Evolutionary conservation across 1,284 basidiomycete genomes (phyloP).

Genomic region (Papiliotrema fonsecae): DNA sequence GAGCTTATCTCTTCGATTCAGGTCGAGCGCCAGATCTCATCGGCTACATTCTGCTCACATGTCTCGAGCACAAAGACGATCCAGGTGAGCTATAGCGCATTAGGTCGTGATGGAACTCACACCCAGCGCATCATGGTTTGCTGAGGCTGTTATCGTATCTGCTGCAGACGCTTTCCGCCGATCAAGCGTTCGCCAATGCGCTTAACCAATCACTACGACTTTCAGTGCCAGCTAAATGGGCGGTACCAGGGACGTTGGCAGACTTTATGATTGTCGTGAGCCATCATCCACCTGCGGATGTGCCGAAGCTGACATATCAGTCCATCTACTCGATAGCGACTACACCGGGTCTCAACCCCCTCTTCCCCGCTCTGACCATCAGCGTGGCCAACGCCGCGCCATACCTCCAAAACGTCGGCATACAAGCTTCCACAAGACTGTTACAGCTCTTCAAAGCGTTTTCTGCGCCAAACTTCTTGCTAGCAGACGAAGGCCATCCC

Average conservation of each 20-base stretch:
- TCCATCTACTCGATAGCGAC: slow-evolving; percentile 85
- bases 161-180: slow-evolving; percentile 82
- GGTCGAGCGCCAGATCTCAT: slow-evolving; percentile 70
- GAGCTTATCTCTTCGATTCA: slow-evolving; percentile 69
- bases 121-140: slow-evolving; percentile 76
- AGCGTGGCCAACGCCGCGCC: slow-evolving; percentile 82
- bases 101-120: slow-evolving; percentile 17
- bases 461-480: slow-evolving; percentile 77
- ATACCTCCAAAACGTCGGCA: slow-evolving; percentile 72
- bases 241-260: slow-evolving; percentile 64
- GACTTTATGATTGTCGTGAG: slow-evolving; percentile 83
- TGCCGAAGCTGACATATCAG: slow-evolving; percentile 46
- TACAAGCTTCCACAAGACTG: slow-evolving; percentile 74
- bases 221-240: slow-evolving; percentile 68
- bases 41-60: slow-evolving; percentile 70
- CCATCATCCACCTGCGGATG: slow-evolving; percentile 1
- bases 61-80: slow-evolving; percentile 81
- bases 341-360: slow-evolving; percentile 73
- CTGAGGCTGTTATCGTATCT: slow-evolving; percentile 87
- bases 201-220: slow-evolving; percentile 56
- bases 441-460: slow-evolving; percentile 85
- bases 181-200: slow-evolving; percentile 66
- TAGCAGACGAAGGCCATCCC: slow-evolving; percentile 91
- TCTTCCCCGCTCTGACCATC: slow-evolving; percentile 90
- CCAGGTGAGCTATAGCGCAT: slow-evolving; percentile 57